Evolutionary conservation across 2,329 filamentous ascomycete species (phyloP), one percentile per base, ranked within the genome.

Genomic region (Ramularia collo-cygni): DNA sequence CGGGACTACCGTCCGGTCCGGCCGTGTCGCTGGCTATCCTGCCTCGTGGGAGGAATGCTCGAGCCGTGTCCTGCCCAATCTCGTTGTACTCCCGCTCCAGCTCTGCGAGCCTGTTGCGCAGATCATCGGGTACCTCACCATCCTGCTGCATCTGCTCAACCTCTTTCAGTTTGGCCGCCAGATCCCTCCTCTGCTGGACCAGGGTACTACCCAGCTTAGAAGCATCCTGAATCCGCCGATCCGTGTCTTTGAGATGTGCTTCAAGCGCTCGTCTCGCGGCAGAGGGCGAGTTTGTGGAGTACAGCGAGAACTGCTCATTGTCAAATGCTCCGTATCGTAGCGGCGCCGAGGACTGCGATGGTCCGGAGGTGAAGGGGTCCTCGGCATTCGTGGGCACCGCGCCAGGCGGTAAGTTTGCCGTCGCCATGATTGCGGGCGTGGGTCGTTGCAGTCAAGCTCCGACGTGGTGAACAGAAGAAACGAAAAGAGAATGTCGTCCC

Each of bases 51-150:
- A 96, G 68, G 60, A 95, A 90, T 2, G 86, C 88, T 50, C 90
- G 77, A 30, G 90, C 87, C 34, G 85, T 92, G 61, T 96, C 90
- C 47, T 83, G 76, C 9, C 89, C 88, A 33, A 96, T 81, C 59
- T 95, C 89, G 61, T 94, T 90, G 67, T 93, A 96, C 58, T 98
- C 92, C 62, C 79, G 85, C 63, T 98, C 92, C 44, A 98, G 79
- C 48, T 94, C 88, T 10, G 79, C 74, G 38, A 98, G 74, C 64
- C 85, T 88, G 56, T 83, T 76, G 44, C 84, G 85, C 55, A 98
- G 69, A 51, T 95, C 89, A 3, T 85, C 79, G 0, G 82, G 81
- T 37, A 96, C 78, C 47, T 95, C 84, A 28, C 54, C 45, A 29
- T 57, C 53, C 16, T 77, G 78, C 52, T 92, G 84, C 31, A 76